Evolutionary conservation across 371 early-diverging fungal species (phyloP).

Genomic region (Actinomortierella wolfii): DNA sequence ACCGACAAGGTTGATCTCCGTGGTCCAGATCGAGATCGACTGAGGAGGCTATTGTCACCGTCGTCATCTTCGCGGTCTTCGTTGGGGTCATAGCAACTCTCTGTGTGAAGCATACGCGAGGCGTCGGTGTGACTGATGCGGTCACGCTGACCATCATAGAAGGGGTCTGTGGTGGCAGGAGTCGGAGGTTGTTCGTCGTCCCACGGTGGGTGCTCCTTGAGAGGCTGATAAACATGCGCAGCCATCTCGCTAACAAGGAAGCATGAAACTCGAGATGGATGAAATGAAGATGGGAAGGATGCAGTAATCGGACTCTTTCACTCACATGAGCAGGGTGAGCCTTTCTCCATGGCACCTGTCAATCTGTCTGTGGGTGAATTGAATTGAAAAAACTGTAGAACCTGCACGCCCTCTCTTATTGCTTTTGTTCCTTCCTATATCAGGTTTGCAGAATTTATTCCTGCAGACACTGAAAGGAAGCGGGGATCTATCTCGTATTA

Average conservation of each 20-base stretch:
- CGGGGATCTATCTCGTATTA: no score
- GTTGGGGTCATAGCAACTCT: not conserved
- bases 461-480: no score
- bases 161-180: no score
- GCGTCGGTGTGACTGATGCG: not conserved
- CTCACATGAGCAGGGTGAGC: no score
- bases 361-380: not conserved
- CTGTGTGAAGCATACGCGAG: not conserved
- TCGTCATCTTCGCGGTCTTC: conserved; percentile 9
- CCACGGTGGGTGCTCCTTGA: conserved; percentile 15
- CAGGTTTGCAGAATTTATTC: not conserved
- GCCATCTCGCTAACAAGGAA: conserved; percentile 32
- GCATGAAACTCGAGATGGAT: no score
- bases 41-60: conserved; percentile 7
- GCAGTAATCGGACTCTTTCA: not conserved
- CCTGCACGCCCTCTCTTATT: not conserved
- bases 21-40: no score
- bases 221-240: conserved; percentile 25
- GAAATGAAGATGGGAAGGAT: not conserved
- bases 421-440: not conserved
- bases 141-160: no score
- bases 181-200: not conserved
- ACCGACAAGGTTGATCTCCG: conserved; percentile 9
- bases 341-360: not conserved
- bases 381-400: not conserved